A percentile compares a stretch with the other conserved stretches of the same genome.
Conservation (phyloP, 352 stramenopile genomes). For the Pythium aquatile region DNA sequence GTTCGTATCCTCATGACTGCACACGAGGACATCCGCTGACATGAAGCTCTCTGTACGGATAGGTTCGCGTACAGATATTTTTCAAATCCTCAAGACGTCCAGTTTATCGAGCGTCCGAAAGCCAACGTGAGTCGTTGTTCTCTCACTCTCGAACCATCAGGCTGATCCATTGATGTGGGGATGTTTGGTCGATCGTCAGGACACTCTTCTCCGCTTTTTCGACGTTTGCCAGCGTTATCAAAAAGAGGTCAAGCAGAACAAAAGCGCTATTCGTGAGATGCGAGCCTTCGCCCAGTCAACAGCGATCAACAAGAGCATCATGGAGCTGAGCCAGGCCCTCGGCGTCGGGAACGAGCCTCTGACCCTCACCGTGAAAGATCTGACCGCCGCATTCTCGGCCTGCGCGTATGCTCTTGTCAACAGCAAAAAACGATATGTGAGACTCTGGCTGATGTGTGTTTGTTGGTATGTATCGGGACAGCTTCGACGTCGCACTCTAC, state of each 20-base stretch:
- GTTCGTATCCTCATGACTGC: not conserved
- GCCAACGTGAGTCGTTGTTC: conserved; percentile 31
- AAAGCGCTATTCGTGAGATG: conserved; percentile 38
- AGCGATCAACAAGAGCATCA: conserved; percentile 32
- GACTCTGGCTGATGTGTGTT: not conserved
- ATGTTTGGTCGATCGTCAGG: conserved; percentile 25
- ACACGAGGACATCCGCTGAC: not conserved
- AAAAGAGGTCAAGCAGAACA: conserved; percentile 53
- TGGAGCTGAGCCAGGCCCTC: conserved; percentile 36
- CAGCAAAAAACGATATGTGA: not conserved
- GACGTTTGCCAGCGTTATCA: conserved; percentile 63
- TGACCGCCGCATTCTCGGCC: conserved; percentile 51
- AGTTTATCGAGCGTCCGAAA: conserved; percentile 49
- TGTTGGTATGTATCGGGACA: conserved; percentile 9
- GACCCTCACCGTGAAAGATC: conserved; percentile 37
- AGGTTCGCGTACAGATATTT: conserved; percentile 69
- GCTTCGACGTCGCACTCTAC: conserved; percentile 68
- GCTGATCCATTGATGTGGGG: not conserved
- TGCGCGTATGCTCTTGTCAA: conserved; percentile 46
- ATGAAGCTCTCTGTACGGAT: not conserved
- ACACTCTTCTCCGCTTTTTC: conserved; percentile 65
- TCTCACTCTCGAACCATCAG: not conserved
- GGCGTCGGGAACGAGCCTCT: conserved; percentile 21
- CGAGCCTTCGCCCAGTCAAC: conserved; percentile 37
- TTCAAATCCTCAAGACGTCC: conserved; percentile 44